phyloP scores from a whole-genome alignment of 768 basidiomycete species.

The Lactifluus hygrophoroides region DNA sequence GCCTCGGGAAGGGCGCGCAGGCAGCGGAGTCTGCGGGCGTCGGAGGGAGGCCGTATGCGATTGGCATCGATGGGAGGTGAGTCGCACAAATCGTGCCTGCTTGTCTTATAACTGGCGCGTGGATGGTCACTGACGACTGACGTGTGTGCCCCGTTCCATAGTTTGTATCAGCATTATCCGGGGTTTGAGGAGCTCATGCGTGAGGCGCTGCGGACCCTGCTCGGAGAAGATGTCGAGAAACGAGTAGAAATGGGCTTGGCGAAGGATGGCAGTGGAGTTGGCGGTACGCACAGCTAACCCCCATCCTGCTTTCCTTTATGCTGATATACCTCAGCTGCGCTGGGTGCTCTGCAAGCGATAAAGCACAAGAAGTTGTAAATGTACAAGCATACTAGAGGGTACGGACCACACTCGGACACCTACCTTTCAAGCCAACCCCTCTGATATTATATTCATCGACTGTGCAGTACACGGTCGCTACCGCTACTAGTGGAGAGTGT shows the following conservation, averaged over 20 bases:
- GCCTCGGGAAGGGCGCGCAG: conserved; percentile 31
- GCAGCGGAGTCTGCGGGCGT: conserved; percentile 15
- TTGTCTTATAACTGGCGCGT: no score
- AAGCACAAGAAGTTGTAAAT: conserved; percentile 34
- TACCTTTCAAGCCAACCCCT: neutral
- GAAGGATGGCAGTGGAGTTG: conserved; percentile 96
- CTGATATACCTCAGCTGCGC: conserved; percentile 49
- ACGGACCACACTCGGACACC: neutral
- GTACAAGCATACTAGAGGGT: neutral
- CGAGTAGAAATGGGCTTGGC: conserved; percentile 83
- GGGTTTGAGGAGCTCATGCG: conserved; percentile 69
- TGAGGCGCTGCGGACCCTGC: conserved; percentile 60
- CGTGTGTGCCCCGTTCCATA: conserved; percentile 24
- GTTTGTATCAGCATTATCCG: conserved; percentile 90
- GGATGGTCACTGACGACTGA: neutral
- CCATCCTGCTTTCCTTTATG: conserved; percentile 1
- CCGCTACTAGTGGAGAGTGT: neutral
- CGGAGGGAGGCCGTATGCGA: conserved; percentile 48
- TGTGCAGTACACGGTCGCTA: neutral
- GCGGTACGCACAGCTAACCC: conserved; percentile 51
- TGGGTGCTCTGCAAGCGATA: conserved; percentile 77
- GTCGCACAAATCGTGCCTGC: conserved; percentile 16
- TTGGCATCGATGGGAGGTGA: conserved; percentile 93
- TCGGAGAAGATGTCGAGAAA: conserved; percentile 76
- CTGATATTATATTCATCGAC: neutral